phyloP scores from a whole-genome alignment of 768 basidiomycete species.

The Hericium coralloides region DNA sequence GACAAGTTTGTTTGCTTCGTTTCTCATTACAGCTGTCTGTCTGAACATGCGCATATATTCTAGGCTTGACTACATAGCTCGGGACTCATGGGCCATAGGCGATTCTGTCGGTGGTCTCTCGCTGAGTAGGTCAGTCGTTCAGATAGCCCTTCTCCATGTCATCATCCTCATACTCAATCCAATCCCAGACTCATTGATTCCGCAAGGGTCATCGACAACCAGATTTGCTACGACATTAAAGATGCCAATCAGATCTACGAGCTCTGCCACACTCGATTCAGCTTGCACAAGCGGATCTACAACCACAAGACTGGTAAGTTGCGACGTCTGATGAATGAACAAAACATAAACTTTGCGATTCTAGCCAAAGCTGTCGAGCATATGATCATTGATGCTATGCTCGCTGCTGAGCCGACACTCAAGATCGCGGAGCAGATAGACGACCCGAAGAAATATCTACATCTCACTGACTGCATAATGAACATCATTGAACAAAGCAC shows the following conservation, averaged over 20 bases:
- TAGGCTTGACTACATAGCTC: constrained; percentile 76
- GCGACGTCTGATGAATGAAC: neutral
- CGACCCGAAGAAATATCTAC: constrained; percentile 50
- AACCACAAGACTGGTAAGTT: constrained; percentile 65
- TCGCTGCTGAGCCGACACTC: constrained; percentile 55
- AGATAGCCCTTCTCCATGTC: too few species aligned
- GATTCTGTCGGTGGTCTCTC: constrained; percentile 42
- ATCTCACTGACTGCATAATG: constrained; percentile 64
- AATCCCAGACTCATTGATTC: constrained; percentile 57
- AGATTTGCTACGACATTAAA: constrained; percentile 79
- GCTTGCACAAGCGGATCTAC: constrained; percentile 77
- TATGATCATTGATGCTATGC: constrained; percentile 78
- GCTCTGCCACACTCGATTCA: constrained; percentile 66
- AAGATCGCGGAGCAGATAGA: constrained; percentile 48
- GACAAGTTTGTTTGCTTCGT: constrained; percentile 50
- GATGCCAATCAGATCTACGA: constrained; percentile 71
- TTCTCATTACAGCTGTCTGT: too few species aligned
- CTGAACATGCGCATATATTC: neutral
- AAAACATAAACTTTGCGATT: neutral
- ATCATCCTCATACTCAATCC: neutral
- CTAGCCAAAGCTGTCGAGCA: constrained; percentile 71
- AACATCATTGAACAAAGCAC: constrained; percentile 45
- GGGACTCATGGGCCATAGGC: constrained; percentile 68
- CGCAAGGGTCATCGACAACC: constrained; percentile 61
- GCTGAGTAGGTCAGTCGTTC: constrained; percentile 30